A percentile compares a stretch with the other conserved stretches of the same genome.
Evolutionary conservation across 306 rosid genomes (phyloP).

Genomic region (Lathyrus oleraceus): DNA sequence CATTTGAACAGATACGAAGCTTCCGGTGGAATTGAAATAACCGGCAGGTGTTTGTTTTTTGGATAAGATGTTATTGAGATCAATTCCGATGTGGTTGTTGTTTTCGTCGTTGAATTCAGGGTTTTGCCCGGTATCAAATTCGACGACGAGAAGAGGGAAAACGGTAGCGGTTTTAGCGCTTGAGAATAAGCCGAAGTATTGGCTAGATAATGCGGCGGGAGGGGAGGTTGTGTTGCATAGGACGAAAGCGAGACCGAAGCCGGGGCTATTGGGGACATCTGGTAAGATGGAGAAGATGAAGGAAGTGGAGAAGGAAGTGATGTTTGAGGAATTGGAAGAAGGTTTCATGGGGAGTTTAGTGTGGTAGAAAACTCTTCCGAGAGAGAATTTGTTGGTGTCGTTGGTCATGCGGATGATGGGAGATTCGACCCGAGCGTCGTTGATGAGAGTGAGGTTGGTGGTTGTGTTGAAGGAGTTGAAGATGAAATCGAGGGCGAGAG

Average conservation of each 20-base stretch:
- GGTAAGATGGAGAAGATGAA: conserved; percentile 81
- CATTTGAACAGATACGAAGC: conserved; percentile 62
- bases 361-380: conserved; percentile 67
- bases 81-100: conserved; percentile 80
- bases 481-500: conserved; percentile 51
- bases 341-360: conserved; percentile 33
- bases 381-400: conserved; percentile 59
- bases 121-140: conserved; percentile 80
- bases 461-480: conserved; percentile 61
- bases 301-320: conserved; percentile 76
- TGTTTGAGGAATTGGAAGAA: conserved; percentile 29
- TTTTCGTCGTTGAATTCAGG: conserved; percentile 76
- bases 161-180: conserved; percentile 43
- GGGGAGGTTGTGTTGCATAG: conserved; percentile 71
- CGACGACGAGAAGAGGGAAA: conserved; percentile 75
- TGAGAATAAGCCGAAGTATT: conserved; percentile 82
- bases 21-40: conserved; percentile 55
- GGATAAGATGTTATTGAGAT: conserved; percentile 61
- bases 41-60: conserved; percentile 30
- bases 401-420: conserved; percentile 73
- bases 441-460: conserved; percentile 57
- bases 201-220: conserved; percentile 71
- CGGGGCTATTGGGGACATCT: conserved; percentile 60
- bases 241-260: conserved; percentile 80
- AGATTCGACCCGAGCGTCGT: conserved; percentile 61